A percentile compares a stretch with the other conserved stretches of the same genome.
Evolutionary conservation across 495 filamentous ascomycete species (phyloP).

Genomic region (Hypoxylon trugodes): DNA sequence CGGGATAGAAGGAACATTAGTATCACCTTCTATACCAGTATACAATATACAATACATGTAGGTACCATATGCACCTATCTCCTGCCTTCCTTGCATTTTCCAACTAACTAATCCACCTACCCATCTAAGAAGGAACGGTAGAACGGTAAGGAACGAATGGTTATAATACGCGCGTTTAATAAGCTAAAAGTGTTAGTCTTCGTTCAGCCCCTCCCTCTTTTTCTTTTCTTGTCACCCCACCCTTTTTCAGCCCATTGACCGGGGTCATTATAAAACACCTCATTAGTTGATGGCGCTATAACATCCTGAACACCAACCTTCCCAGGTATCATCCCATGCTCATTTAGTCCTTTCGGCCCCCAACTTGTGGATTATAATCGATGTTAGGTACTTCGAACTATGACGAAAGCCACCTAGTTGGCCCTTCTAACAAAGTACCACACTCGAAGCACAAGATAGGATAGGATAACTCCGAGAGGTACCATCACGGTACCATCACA

Average conservation of each 20-base stretch:
- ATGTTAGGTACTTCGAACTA: conserved; percentile 9
- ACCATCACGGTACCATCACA: background rate
- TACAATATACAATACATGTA: too few relatives aligned
- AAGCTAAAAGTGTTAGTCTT: too few relatives aligned
- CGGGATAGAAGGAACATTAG: too few relatives aligned
- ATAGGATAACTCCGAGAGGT: background rate
- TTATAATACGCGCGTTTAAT: too few relatives aligned
- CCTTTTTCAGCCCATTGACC: conserved; percentile 17
- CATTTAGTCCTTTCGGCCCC: conserved; percentile 14
- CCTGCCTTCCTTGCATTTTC: too few relatives aligned
- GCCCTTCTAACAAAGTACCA: background rate
- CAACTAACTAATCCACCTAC: too few relatives aligned
- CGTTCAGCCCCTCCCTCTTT: background rate
- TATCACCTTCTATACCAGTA: too few relatives aligned
- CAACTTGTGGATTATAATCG: conserved; percentile 2
- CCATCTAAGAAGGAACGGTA: too few relatives aligned
- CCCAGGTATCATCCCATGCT: conserved; percentile 2
- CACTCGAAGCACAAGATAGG: background rate
- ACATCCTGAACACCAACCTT: background rate
- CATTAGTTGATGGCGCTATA: conserved; percentile 8
- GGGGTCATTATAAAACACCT: conserved; percentile 6
- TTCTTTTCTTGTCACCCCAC: conserved; percentile 3
- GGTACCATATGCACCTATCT: too few relatives aligned
- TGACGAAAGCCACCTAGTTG: background rate
- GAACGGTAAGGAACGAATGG: too few relatives aligned